Percentiles rank a stretch among this genome's conserved stretches.
phyloP scores from a whole-genome alignment of 2,329 filamentous ascomycete species.

The Fusarium tuaranense region DNA sequence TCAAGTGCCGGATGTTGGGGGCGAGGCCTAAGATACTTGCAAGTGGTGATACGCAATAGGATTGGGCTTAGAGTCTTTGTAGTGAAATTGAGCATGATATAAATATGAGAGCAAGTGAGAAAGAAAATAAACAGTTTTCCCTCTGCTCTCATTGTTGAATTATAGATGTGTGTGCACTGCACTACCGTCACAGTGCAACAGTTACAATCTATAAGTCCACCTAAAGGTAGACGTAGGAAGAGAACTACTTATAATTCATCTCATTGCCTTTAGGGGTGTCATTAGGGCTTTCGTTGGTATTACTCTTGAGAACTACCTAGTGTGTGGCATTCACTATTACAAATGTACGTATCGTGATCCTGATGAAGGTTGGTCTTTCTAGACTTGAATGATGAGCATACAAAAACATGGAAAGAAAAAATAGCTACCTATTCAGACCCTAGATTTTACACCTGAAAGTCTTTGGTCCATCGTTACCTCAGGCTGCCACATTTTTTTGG shows the following conservation, averaged over 20 bases:
- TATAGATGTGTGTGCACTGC: background rate
- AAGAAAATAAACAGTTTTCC: background rate
- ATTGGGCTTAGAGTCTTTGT: no score
- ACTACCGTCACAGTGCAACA: background rate
- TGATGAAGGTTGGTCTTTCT: background rate
- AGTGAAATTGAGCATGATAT: background rate
- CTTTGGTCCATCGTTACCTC: background rate
- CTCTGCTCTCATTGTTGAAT: background rate
- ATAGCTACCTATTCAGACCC: background rate
- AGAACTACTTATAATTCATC: background rate
- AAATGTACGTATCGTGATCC: background rate
- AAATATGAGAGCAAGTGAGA: background rate
- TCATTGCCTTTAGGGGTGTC: background rate
- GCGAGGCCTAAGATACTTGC: background rate
- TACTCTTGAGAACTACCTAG: background rate
- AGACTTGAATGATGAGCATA: background rate
- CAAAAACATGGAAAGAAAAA: background rate
- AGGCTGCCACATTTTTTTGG: conserved; percentile 64
- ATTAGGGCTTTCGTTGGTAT: background rate
- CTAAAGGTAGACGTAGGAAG: no score
- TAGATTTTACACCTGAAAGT: background rate
- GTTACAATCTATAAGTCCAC: background rate
- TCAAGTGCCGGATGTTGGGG: background rate
- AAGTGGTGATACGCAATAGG: background rate
- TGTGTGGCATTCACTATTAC: background rate